Conservation (phyloP, 108 stramenopile species). For the Cyclotella sp. region DNA sequence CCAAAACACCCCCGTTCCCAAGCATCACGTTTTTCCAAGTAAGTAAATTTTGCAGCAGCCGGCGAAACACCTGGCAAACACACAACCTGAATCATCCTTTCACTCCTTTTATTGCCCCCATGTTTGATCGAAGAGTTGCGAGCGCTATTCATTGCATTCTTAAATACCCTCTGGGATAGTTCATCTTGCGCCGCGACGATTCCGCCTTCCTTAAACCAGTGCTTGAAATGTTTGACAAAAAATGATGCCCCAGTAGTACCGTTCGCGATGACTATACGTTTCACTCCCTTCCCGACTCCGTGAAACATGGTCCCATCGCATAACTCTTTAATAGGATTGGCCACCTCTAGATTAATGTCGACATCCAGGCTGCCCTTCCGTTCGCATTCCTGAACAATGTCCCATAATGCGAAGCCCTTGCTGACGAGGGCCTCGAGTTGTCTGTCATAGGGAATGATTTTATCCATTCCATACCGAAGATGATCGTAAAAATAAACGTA, state of each 20-base stretch:
- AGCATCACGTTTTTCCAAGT: constrained; percentile 75
- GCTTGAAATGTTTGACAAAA: constrained; percentile 69
- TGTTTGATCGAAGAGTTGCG: constrained; percentile 17
- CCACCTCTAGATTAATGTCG: constrained; percentile 62
- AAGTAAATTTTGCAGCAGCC: constrained; percentile 72
- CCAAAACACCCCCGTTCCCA: constrained; percentile 73
- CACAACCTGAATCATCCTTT: constrained; percentile 42
- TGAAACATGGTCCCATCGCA: constrained; percentile 35
- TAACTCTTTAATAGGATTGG: constrained; percentile 77
- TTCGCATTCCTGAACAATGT: constrained; percentile 72
- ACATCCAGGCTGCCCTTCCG: constrained; percentile 64
- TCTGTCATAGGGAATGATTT: constrained; percentile 67
- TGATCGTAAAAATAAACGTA: constrained; percentile 59
- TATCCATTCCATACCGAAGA: constrained; percentile 55
- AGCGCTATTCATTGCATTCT: constrained; percentile 31
- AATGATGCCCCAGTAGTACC: constrained; percentile 61
- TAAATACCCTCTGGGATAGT: constrained; percentile 56
- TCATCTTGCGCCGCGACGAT: constrained; percentile 50
- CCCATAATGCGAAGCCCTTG: constrained; percentile 87
- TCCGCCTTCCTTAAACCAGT: constrained; percentile 72
- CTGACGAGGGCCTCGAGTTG: constrained; percentile 59
- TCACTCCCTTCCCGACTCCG: constrained; percentile 33
- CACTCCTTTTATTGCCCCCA: constrained; percentile 3
- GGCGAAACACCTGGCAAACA: constrained; percentile 72
- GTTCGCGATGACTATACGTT: constrained; percentile 81